Evolutionary conservation across 1,284 basidiomycete species (phyloP).

Genomic region (Trichosporon inkin): DNA sequence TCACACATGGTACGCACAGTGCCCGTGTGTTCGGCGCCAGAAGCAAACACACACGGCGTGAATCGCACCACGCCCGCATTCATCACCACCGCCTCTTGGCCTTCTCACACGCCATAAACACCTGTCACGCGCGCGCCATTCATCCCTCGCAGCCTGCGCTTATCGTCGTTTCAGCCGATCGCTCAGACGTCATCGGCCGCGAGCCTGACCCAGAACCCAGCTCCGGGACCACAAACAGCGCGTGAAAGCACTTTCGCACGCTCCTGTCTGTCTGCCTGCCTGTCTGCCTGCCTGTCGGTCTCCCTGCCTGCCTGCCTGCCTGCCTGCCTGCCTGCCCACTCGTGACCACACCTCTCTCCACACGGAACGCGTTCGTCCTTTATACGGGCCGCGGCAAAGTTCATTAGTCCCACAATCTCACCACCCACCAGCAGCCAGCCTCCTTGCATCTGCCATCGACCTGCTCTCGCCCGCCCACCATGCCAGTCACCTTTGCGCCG

Average conservation of each 20-base stretch:
- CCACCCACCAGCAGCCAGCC: neutral
- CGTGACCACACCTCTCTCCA: neutral
- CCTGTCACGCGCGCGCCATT: neutral
- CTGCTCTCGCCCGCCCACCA: neutral
- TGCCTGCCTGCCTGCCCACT: neutral
- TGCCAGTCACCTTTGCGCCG: conserved; percentile 21
- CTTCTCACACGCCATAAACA: neutral
- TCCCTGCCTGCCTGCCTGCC: too few relatives aligned
- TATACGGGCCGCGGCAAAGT: neutral
- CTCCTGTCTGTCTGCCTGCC: too few relatives aligned
- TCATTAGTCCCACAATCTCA: neutral
- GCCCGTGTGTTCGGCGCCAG: too few relatives aligned
- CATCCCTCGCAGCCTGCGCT: neutral
- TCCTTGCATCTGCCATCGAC: neutral
- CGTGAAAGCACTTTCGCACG: too few relatives aligned
- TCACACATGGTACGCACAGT: neutral
- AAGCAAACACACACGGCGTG: neutral
- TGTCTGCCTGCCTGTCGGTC: too few relatives aligned
- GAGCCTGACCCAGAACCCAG: too few relatives aligned
- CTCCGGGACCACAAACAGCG: too few relatives aligned
- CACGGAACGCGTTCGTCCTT: neutral
- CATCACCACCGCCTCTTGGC: neutral
- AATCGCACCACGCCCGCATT: neutral
- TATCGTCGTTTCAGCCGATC: neutral
- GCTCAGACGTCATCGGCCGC: neutral